Conservation (phyloP, 75 land plant species). For the Pinus taeda region DNA sequence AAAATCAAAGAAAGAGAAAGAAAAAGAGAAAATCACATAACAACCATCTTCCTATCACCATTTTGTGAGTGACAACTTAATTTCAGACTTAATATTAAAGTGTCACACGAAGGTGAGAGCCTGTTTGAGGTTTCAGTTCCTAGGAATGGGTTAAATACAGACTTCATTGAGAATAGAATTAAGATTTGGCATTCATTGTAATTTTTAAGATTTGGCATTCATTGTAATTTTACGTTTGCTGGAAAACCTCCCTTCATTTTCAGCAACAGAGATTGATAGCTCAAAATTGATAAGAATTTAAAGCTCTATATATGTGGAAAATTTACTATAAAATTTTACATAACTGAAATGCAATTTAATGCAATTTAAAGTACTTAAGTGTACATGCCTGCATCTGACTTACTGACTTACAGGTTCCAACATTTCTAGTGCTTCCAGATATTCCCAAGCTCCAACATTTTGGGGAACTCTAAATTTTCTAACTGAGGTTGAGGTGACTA, state of each 20-base stretch:
- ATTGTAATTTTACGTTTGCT: background rate
- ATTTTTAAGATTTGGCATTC: background rate
- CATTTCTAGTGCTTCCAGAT: background rate
- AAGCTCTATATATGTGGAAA: background rate
- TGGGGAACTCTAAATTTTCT: background rate
- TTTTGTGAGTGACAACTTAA: background rate
- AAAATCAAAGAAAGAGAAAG: no score
- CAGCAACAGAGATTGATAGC: background rate
- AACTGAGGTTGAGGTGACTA: background rate
- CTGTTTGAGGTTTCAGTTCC: background rate
- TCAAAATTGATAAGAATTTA: background rate
- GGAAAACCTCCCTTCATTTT: background rate
- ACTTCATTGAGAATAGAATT: background rate
- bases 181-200: background rate
- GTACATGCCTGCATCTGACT: background rate
- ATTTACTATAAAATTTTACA: background rate
- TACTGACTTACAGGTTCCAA: background rate
- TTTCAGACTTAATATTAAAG: background rate
- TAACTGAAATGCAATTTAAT: background rate
- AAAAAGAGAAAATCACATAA: no score
- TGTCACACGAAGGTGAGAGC: background rate
- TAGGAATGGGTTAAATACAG: background rate
- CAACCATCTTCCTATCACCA: background rate
- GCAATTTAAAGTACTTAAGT: background rate
- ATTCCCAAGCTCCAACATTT: background rate